Base-by-base conservation (phyloP, 257 asterid genomes). In the Ligustrum vulgare region DNA sequence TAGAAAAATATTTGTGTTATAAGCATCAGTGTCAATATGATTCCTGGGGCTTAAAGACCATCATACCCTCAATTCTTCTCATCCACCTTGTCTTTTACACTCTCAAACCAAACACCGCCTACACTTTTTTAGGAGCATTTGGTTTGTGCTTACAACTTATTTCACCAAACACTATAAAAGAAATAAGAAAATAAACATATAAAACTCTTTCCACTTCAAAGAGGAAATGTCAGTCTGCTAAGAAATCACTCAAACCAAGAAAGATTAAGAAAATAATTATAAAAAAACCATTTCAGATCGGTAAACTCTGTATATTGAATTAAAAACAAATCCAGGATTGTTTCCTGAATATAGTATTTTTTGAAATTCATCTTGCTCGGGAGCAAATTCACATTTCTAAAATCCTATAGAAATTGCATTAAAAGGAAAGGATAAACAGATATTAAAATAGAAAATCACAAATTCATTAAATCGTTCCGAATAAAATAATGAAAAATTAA, bases 1-100 rank as follows among this genome's bases (percentile, higher is more conserved):
- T 80, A 80, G 54, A 84, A 80, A 82, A 84, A 74, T 67, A 71
- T 54, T 75, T 76, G 80, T 80, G 86, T 68, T 86, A 81, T 83
- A 39, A 76, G 81, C 85, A 70, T 56, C 65, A 69, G 73, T 5
- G 63, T 77, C 72, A 64, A 49, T 72, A 72, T 79, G 69, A 81
- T 71, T 75, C 80, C 72, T 41, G 64, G 72, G 69, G 41, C n/a
- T 76, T 76, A 83, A 86, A 72, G 91, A 87, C 89, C 76, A 84
- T 25, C 45, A 80, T 82, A 78, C 84, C 93, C 90, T 75, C 80
- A 73, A 54, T 20, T 68, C 72, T 25, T 62, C 70, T 25, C 25
- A 31, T 62, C 74, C 72, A 16, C 56, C 39, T 20, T 67, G 58
- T 22, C 33, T 65, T 65, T 78, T 33, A 66, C 66, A 67, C 78